phyloP scores from a whole-genome alignment of 2,329 filamentous ascomycete genomes.

The Cercospora sp. region DNA sequence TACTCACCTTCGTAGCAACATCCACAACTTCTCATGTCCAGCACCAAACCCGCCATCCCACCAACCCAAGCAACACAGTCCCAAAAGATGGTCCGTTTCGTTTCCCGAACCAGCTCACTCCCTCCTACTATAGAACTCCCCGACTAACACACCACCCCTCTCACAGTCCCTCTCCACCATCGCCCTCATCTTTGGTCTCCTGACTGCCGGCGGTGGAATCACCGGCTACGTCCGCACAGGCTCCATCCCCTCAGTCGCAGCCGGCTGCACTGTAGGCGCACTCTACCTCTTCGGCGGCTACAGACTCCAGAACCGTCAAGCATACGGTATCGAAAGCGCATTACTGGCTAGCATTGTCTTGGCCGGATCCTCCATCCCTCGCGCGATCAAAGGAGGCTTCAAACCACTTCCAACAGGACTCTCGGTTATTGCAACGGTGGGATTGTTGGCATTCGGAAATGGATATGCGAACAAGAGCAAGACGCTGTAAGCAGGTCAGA shows the following conservation, averaged over 20 bases:
- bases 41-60: slow-evolving; percentile 13
- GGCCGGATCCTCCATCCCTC: slow-evolving; percentile 78
- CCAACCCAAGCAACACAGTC: slow-evolving; percentile 5
- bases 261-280: slow-evolving; percentile 78
- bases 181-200: slow-evolving; percentile 73
- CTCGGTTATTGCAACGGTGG: slow-evolving; percentile 75
- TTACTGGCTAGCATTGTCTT: slow-evolving; percentile 84
- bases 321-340: slow-evolving; percentile 86
- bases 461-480: slow-evolving; percentile 51
- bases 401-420: slow-evolving; percentile 84
- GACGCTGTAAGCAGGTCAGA: background rate
- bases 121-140: background rate
- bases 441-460: slow-evolving; percentile 75
- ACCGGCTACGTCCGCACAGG: slow-evolving; percentile 82
- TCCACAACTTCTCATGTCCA: slow-evolving; percentile 15
- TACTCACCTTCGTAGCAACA: background rate
- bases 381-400: slow-evolving; percentile 70
- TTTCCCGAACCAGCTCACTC: background rate
- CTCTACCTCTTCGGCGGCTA: slow-evolving; percentile 79
- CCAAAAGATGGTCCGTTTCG: slow-evolving; percentile 12
- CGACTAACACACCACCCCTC: background rate
- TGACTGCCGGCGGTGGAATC: slow-evolving; percentile 84
- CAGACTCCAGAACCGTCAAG: slow-evolving; percentile 70
- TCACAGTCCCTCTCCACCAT: slow-evolving; percentile 44
- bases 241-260: slow-evolving; percentile 81